Evolutionary conservation across 2,329 filamentous ascomycete species (phyloP).

Genomic region (Fusarium siculi): DNA sequence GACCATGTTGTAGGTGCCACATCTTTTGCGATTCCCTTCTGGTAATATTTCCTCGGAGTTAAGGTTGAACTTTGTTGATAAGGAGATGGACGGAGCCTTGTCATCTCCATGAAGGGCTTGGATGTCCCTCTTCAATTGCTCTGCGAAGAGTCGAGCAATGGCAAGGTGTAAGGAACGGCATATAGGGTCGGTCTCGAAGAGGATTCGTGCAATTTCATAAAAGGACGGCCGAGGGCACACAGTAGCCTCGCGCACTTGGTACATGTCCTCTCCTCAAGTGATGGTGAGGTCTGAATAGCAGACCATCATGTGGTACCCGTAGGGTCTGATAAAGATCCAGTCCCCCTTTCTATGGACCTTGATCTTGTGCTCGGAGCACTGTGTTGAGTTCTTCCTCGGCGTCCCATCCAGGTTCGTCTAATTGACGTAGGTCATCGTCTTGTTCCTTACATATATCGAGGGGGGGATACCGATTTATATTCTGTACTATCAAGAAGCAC

Average conservation of each 20-base stretch:
- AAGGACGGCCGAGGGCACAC: neutral
- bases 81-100: conserved; percentile 38
- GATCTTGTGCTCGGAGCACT: neutral
- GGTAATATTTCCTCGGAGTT: neutral
- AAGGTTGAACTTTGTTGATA: neutral
- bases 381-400: neutral
- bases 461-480: neutral
- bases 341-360: neutral
- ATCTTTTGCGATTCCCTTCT: neutral
- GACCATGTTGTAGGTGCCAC: neutral
- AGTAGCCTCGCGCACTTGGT: neutral
- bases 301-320: neutral
- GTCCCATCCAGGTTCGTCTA: neutral
- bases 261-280: neutral
- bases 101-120: conserved; percentile 54
- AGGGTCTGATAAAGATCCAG: neutral
- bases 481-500: neutral
- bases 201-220: conserved; percentile 44
- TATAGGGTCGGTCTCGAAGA: conserved; percentile 56
- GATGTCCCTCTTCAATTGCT: conserved; percentile 62
- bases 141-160: conserved; percentile 65
- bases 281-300: fast-evolving
- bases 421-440: neutral
- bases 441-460: neutral
- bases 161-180: conserved; percentile 64